These are phyloP conservation scores for Hysterium pulicare DNA, from an alignment of 2,329 filamentous ascomycete species.

Conservation along the genomic window DNA sequence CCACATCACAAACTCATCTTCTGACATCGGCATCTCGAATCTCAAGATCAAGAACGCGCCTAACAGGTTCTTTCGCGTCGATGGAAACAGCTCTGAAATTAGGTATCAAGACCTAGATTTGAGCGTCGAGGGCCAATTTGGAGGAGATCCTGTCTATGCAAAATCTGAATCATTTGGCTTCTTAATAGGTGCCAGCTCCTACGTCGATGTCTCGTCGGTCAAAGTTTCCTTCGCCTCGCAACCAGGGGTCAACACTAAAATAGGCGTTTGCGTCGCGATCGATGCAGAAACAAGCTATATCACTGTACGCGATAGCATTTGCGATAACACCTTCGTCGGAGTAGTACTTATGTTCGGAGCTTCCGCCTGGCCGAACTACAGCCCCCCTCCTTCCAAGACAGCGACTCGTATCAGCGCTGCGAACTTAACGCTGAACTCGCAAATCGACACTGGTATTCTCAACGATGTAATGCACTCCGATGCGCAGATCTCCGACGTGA, in stretches of 20 bases:
- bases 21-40: conserved; percentile 36
- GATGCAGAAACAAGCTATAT: neutral
- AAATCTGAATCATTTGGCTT: neutral
- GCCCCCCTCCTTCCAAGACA: neutral
- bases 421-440: neutral
- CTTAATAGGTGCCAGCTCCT: neutral
- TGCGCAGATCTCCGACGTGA: neutral
- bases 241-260: neutral
- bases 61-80: conserved; percentile 43
- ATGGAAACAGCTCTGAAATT: conserved; percentile 35
- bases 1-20: conserved; percentile 37
- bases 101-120: conserved; percentile 37
- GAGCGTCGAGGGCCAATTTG: conserved; percentile 27
- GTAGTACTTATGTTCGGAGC: neutral
- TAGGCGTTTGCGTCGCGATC: neutral
- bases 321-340: neutral
- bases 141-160: neutral
- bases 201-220: neutral
- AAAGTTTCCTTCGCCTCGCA: neutral
- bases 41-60: conserved; percentile 42
- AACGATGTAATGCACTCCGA: neutral
- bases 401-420: neutral
- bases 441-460: neutral
- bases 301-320: neutral
- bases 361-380: too few relatives aligned